A percentile compares a stretch with the other conserved stretches of the same genome.
phyloP scores from a whole-genome alignment of 2,329 filamentous ascomycete species.

The Decorospora gaudefroyi region DNA sequence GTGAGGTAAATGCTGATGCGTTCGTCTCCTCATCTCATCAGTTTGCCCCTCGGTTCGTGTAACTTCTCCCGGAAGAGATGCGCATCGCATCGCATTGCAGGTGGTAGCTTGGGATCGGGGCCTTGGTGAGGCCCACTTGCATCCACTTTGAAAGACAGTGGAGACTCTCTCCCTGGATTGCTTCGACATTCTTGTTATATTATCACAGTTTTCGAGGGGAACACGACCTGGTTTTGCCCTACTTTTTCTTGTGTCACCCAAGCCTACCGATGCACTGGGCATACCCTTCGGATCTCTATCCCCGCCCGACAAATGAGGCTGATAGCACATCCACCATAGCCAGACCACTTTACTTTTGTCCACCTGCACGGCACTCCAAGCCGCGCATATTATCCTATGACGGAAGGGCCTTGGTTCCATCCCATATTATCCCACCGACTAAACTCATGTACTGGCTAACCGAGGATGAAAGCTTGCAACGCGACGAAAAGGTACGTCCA shows the following conservation, averaged over 20 bases:
- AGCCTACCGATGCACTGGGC: too few relatives aligned
- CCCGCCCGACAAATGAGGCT: conserved; percentile 19
- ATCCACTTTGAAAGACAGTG: too few relatives aligned
- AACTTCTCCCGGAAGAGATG: conserved; percentile 5
- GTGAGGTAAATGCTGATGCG: conserved; percentile 1
- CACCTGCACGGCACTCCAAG: conserved; percentile 4
- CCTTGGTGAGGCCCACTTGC: too few relatives aligned
- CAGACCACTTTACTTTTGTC: conserved; percentile 14
- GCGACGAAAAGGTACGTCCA: too few relatives aligned
- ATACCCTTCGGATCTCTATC: conserved; percentile 18
- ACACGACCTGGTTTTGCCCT: too few relatives aligned
- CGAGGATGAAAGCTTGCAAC: too few relatives aligned
- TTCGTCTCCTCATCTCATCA: conserved; percentile 3
- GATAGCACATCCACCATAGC: conserved; percentile 10
- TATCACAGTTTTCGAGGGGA: too few relatives aligned
- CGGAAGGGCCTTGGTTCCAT: conserved; percentile 1
- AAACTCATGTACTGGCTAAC: too few relatives aligned
- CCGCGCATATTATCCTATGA: conserved; percentile 12
- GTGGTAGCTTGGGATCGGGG: too few relatives aligned
- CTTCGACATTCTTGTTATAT: too few relatives aligned
- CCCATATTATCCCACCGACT: conserved; percentile 1
- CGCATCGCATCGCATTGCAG: neutral
- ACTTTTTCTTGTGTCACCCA: too few relatives aligned
- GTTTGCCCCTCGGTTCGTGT: conserved; percentile 18
- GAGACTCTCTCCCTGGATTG: too few relatives aligned